These are phyloP conservation scores for Solanum sejunctum DNA, from an alignment of 257 asterid species.

Conservation along the genomic window DNA sequence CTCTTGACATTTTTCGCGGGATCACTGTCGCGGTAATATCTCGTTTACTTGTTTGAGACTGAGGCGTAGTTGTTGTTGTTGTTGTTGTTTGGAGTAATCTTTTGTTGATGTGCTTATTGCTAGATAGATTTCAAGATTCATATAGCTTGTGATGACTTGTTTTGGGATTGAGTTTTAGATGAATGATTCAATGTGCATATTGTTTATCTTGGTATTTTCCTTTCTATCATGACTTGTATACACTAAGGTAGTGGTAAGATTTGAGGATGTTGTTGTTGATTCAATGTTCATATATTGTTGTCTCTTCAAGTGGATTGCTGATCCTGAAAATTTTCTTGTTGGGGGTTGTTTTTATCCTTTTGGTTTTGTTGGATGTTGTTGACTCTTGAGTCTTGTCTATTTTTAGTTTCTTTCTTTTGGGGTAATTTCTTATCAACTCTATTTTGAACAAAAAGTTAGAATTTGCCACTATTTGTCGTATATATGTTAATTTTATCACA, in stretches of 20 bases:
- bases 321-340: background rate
- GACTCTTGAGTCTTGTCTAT: background rate
- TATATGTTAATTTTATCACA: too few species aligned
- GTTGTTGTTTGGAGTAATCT: background rate
- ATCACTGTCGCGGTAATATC: slow-evolving; percentile 35
- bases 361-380: background rate
- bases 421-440: background rate
- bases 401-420: background rate
- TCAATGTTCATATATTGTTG: background rate
- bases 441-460: background rate
- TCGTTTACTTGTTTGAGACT: background rate
- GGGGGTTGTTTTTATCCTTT: background rate
- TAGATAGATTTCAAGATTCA: background rate
- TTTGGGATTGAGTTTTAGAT: background rate
- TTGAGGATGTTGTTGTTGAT: background rate
- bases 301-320: background rate
- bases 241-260: background rate
- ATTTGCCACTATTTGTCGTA: too few species aligned
- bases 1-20: slow-evolving; percentile 54
- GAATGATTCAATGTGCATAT: background rate
- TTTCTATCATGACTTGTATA: background rate
- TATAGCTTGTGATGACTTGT: background rate
- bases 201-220: background rate
- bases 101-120: background rate
- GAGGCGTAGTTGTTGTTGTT: background rate